Conservation (phyloP, 345 rosid species). For the Ricinus communis region DNA sequence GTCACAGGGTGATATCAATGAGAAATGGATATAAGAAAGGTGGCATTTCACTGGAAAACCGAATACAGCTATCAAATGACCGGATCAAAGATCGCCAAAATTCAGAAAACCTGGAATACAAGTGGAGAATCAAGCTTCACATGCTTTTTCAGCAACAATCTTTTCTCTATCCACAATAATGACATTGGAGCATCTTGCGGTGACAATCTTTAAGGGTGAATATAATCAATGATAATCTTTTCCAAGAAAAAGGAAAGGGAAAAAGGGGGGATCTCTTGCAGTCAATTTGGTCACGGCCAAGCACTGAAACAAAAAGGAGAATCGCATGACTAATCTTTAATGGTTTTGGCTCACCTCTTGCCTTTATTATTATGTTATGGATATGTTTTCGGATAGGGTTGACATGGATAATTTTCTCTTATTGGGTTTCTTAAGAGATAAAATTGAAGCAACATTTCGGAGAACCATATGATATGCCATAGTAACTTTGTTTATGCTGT, state of each 20-base stretch:
- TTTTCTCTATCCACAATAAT: neutral
- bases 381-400: slow-evolving; percentile 11
- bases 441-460: neutral
- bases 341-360: neutral
- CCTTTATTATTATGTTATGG: neutral
- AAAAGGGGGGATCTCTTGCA: no score
- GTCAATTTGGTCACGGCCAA: slow-evolving; percentile 29
- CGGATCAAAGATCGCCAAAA: slow-evolving; percentile 12
- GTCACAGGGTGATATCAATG: no score
- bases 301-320: slow-evolving; percentile 17
- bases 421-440: no score
- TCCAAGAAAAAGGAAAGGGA: neutral
- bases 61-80: neutral
- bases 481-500: neutral
- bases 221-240: neutral
- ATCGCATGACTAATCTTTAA: slow-evolving; percentile 20
- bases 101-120: neutral
- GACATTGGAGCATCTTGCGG: slow-evolving; percentile 17
- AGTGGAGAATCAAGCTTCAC: slow-evolving; percentile 23
- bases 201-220: slow-evolving; percentile 24
- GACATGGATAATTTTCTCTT: slow-evolving; percentile 12
- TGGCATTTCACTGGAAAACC: neutral
- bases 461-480: slow-evolving; percentile 15
- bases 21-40: neutral
- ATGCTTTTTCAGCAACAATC: neutral